Evolutionary conservation across 108 stramenopile species (phyloP), one percentile per base, ranked within the genome.

Genomic region (Mediolabrus comicus): DNA sequence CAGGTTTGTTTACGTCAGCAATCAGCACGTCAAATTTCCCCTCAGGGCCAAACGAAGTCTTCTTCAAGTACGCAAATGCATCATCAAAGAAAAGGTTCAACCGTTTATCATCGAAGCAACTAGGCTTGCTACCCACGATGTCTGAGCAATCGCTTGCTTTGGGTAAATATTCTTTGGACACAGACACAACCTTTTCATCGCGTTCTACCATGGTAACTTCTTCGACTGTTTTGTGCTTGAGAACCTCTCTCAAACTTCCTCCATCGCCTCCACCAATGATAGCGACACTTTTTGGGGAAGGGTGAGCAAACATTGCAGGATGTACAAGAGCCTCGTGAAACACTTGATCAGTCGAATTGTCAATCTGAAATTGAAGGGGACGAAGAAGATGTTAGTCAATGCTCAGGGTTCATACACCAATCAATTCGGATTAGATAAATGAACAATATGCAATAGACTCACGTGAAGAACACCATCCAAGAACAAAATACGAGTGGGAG

Each of bases 261-360:
- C 91, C 87, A 77, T 95, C 95, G 9, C 89, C 94, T 9, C 95
- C 95, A 7, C 95, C 95, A 13, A 94, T 79, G 69, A 95, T 91
- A 59, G 71, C 86, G n/a, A 96, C 95, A 35, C 60, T 67, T 53
- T 85, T 92, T 5, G 96, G 95, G 59, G 86, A 72, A 9, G 91
- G 71, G 64, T 96, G 95, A 16, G 88, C 64, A 54, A 97, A 85
- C 92, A 97, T 92, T 29, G 90, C 95, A 34, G 97, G 94, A 72
- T 97, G 97, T 4, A 97, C 95, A 22, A 97, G 81, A 12, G 86
- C 59, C 74, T 97, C 97, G 75, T 97, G 97, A 62, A 91, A 94
- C 72, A 89, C 85, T 29, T 65, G 71, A 53, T 90, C 91, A 41
- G 80, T 68, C 35, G 66, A 59, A 22, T 56, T 54, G n/a, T 74